Evolutionary conservation across 768 basidiomycete genomes (phyloP).

Genomic region (Russula emetica): DNA sequence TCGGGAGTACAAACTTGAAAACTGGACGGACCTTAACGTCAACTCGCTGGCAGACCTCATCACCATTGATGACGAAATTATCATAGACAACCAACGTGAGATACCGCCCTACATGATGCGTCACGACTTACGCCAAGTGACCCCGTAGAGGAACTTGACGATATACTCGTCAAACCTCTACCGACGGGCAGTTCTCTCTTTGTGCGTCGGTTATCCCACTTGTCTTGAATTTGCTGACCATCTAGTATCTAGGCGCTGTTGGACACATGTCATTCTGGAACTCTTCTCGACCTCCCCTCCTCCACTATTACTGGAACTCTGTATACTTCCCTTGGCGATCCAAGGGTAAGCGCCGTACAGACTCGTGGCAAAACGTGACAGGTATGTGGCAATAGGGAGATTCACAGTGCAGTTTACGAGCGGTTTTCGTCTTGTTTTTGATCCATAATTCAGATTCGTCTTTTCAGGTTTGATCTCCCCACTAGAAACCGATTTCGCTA

Average conservation of each 20-base stretch:
- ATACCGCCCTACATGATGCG: neutral
- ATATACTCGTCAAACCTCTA: slow-evolving; percentile 26
- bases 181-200: slow-evolving; percentile 27
- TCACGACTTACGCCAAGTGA: neutral
- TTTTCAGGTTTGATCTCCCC: no score
- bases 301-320: slow-evolving; percentile 29
- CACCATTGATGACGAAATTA: slow-evolving; percentile 24
- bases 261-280: slow-evolving; percentile 30
- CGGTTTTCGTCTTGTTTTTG: no score
- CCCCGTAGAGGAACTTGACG: slow-evolving; percentile 27
- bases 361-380: slow-evolving; percentile 25
- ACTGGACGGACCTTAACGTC: no score
- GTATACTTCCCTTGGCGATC: slow-evolving; percentile 28
- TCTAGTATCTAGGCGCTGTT: slow-evolving; percentile 27
- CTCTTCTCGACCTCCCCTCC: slow-evolving; percentile 29
- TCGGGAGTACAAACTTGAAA: no score
- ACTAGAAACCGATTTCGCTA: no score
- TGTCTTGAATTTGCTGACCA: neutral
- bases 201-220: slow-evolving; percentile 10
- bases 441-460: no score
- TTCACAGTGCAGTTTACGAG: no score
- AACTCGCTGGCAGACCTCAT: slow-evolving; percentile 15
- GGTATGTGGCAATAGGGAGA: slow-evolving; percentile 8
- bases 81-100: slow-evolving; percentile 30
- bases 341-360: slow-evolving; percentile 27